Conservation (phyloP, 805 yeast genomes). For the Tetrapisispora pingtungensis region DNA sequence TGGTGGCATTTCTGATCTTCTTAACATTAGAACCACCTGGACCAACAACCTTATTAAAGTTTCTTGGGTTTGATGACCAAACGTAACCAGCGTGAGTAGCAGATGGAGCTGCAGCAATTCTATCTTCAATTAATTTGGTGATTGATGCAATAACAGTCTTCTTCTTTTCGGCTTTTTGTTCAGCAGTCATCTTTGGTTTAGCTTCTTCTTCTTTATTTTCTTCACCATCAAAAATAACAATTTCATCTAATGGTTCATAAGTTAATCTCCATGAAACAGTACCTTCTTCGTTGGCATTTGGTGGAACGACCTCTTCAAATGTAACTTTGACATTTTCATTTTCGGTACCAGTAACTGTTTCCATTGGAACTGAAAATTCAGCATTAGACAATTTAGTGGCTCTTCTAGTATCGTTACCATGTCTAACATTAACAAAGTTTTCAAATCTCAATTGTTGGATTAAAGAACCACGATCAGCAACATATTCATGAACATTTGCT, state of each 20-base stretch:
- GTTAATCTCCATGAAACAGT: constrained; percentile 59
- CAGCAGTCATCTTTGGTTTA: constrained; percentile 37
- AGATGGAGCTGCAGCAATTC: constrained; percentile 37
- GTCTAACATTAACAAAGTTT: constrained; percentile 47
- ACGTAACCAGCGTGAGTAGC: constrained; percentile 50
- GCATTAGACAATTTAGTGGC: constrained; percentile 42
- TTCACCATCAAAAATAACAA: constrained; percentile 18
- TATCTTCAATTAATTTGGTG: constrained; percentile 34
- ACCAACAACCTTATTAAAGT: constrained; percentile 61
- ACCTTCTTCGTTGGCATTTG: constrained; percentile 22
- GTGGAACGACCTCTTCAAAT: constrained; percentile 28
- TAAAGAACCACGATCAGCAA: constrained; percentile 59
- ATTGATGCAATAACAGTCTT: constrained; percentile 35
- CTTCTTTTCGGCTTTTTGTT: constrained; percentile 37
- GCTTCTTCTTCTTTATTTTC: constrained; percentile 35
- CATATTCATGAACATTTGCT: constrained; percentile 43
- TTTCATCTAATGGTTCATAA: constrained; percentile 28
- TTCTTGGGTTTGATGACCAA: constrained; percentile 42
- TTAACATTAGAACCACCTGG: constrained; percentile 63
- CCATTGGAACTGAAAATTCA: constrained; percentile 38
- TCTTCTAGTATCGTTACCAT: constrained; percentile 40
- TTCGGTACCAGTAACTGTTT: constrained; percentile 30
- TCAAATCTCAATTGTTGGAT: constrained; percentile 44
- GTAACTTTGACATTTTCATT: constrained; percentile 38
- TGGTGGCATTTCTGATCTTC: constrained; percentile 47